Evolutionary conservation across 2,329 filamentous ascomycete species (phyloP), one percentile per base, ranked within the genome.

Genomic region (Cyclaneusma minus): DNA sequence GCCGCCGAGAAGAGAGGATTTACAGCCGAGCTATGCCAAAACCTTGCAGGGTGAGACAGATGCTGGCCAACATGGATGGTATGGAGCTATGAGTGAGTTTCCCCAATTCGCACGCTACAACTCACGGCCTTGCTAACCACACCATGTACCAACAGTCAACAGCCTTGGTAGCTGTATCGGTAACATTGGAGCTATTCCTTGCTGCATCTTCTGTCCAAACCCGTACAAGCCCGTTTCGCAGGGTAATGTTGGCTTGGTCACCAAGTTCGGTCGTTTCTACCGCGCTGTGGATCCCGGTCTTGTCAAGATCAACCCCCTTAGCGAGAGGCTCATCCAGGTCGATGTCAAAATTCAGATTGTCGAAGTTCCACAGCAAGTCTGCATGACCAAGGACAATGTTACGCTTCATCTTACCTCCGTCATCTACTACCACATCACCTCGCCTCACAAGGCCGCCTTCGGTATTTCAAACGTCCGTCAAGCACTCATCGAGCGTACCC

Each of bases 321-420:
- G 79, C 44, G 89, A 98, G 62, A 70, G 65, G 31, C 66, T 98
- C 21, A 76, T 83, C 40, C 82, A 91, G 44, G 78, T 98, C 48
- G 89, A 98, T 52, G 89, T 98, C 58, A 98, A 95, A 72, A 94
- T 95, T 42, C 89, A 98, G 59, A 94, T 93, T 38, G 83, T 91
- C 51, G 78, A 98, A 62, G 89, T 98, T 13, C 87, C 87, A 11
- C 74, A 85, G 56, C 89, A 98, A 56, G 73, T 87, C 35, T 95
- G 89, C 64, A 98, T 98, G 85, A 98, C 89, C 52, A 95, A 95
- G 61, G 89, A 98, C 64, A 98, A 98, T 45, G 89, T 95, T 36
- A 92, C 81, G 23, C 65, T 98, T 21, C 76, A 85, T 43, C 65
- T 98, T 40, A 95, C 85, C 24, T 92, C 82, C 5, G 89, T 98